Conservation (phyloP, 179 eudicot species). For the Silene noctiflora region DNA sequence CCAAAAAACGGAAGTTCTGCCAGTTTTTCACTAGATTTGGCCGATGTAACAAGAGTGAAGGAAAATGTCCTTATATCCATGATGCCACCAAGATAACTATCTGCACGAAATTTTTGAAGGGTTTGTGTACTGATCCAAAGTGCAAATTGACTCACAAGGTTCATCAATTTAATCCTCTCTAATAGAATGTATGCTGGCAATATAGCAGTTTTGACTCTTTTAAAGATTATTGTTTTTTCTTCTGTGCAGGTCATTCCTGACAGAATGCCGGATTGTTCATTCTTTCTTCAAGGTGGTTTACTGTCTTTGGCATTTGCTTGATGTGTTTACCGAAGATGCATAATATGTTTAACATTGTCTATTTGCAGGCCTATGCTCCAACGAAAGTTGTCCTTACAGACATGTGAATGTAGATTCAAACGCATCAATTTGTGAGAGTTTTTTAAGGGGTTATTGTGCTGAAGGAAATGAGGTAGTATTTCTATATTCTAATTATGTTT, state of each 20-base stretch:
- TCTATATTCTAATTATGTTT: too few species aligned
- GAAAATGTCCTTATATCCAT: constrained; percentile 88
- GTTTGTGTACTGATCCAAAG: constrained; percentile 63
- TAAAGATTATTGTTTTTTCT: constrained; percentile 12
- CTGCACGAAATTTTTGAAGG: constrained; percentile 86
- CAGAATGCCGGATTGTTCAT: constrained; percentile 94
- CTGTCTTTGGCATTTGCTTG: constrained; percentile 18
- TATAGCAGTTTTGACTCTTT: constrained; percentile 2
- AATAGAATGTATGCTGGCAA: background rate
- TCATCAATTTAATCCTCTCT: constrained; percentile 19
- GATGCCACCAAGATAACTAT: constrained; percentile 79
- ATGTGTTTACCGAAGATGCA: constrained; percentile 8
- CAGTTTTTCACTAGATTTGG: constrained; percentile 97
- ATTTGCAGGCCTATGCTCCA: constrained; percentile 76
- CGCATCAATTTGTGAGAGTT: constrained; percentile 72
- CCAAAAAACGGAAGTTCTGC: constrained; percentile 75
- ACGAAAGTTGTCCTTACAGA: constrained; percentile 78
- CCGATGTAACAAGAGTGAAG: constrained; percentile 85
- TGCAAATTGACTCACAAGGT: constrained; percentile 98
- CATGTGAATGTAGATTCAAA: constrained; percentile 87
- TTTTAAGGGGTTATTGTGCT: constrained; percentile 85
- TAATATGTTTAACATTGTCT: constrained; percentile 16
- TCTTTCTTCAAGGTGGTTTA: constrained; percentile 76
- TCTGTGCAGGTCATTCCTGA: constrained; percentile 83
- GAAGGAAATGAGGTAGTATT: constrained; percentile 77